Evolutionary conservation across 805 yeast genomes (phyloP).

Genomic region (Scheffersomyces coipomensis): DNA sequence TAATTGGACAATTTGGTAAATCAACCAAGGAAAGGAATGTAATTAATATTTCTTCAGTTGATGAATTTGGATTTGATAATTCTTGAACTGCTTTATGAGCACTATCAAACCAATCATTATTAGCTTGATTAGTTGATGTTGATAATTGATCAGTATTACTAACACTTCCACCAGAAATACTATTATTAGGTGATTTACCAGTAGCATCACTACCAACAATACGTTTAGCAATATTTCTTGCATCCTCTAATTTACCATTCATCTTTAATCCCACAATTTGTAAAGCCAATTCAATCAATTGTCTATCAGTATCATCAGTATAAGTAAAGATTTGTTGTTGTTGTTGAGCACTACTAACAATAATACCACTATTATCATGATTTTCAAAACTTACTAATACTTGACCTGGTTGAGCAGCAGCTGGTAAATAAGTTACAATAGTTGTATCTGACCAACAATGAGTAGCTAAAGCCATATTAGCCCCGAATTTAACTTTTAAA

Average conservation of each 20-base stretch:
- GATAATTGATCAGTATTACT: conserved; percentile 12
- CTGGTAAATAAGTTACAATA: conserved; percentile 90
- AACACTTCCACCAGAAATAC: conserved; percentile 6
- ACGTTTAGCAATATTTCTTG: conserved; percentile 87
- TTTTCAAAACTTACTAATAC: conserved; percentile 82
- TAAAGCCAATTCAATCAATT: conserved; percentile 88
- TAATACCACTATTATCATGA: conserved; percentile 36
- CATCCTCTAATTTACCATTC: conserved; percentile 95
- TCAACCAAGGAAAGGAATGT: conserved; percentile 59
- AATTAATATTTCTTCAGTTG: conserved; percentile 50
- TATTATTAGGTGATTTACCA: conserved; percentile 3
- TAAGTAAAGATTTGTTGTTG: conserved; percentile 78
- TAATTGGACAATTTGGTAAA: conserved; percentile 59
- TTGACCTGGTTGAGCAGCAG: conserved; percentile 85
- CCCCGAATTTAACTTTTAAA: conserved; percentile 81
- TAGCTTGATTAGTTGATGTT: conserved; percentile 13
- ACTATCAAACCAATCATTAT: conserved; percentile 49
- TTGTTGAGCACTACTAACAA: conserved; percentile 26
- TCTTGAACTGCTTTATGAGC: conserved; percentile 52
- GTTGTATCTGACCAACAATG: conserved; percentile 97
- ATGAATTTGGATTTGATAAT: conserved; percentile 41
- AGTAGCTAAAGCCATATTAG: conserved; percentile 73
- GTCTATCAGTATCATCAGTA: conserved; percentile 92
- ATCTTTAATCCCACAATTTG: conserved; percentile 96
- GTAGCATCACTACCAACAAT: conserved; percentile 66